Conservation (phyloP, 108 stramenopile species). For the Nitzschia inconspicua region DNA sequence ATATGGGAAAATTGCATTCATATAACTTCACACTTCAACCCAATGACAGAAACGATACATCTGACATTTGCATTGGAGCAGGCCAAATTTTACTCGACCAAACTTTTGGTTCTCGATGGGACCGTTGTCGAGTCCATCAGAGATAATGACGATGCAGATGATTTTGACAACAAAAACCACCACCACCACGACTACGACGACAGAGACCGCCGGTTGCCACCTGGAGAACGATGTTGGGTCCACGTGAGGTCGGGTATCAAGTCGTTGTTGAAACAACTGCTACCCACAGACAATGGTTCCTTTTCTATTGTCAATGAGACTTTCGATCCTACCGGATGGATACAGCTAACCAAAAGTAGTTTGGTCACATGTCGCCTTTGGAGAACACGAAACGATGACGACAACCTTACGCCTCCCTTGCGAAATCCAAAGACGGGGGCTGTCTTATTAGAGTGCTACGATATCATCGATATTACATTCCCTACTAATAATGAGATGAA, state of each 20-base stretch:
- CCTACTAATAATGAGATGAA: background rate
- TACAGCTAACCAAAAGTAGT: background rate
- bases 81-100: constrained; percentile 17
- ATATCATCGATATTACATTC: constrained; percentile 5
- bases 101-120: constrained; percentile 14
- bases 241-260: constrained; percentile 7
- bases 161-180: background rate
- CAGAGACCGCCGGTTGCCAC: background rate
- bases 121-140: background rate
- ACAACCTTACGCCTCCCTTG: constrained; percentile 2
- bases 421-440: constrained; percentile 3
- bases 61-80: constrained; percentile 8
- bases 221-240: constrained; percentile 15
- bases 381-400: constrained; percentile 1
- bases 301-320: no score
- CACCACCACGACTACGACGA: background rate
- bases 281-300: no score
- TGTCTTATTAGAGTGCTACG: constrained; percentile 11
- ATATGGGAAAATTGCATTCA: no score
- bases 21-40: no score
- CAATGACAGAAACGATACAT: no score
- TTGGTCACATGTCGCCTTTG: constrained; percentile 8
- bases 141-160: background rate
- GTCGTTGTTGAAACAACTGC: constrained; percentile 11
- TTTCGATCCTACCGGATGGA: constrained; percentile 14